phyloP scores from a whole-genome alignment of 495 filamentous ascomycete genomes.

The Viridothelium virens region DNA sequence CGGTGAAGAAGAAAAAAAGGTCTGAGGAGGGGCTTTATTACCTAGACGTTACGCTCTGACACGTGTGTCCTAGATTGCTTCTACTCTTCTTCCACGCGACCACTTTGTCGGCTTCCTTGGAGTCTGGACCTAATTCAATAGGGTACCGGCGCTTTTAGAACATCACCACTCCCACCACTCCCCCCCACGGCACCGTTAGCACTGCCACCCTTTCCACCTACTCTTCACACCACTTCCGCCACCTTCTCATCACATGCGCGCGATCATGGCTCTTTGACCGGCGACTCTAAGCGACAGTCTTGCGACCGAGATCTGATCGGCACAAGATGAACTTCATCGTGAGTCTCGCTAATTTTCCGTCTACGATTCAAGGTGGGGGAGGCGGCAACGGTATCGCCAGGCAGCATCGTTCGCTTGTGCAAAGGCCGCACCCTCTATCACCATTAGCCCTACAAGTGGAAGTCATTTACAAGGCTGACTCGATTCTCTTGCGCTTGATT shows the following conservation, averaged over 20 bases:
- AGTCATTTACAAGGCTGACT: constrained; percentile 5
- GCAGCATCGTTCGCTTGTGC: no score
- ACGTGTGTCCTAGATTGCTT: no score
- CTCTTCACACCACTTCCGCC: neutral
- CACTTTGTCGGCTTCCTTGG: no score
- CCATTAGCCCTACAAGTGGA: no score
- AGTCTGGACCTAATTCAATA: no score
- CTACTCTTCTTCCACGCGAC: neutral
- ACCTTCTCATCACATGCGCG: constrained; percentile 8
- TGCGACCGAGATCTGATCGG: constrained; percentile 10
- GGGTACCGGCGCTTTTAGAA: neutral
- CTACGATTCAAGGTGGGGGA: neutral
- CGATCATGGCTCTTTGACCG: constrained; percentile 6
- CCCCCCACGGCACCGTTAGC: neutral
- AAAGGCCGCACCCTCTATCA: no score
- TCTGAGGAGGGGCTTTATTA: neutral
- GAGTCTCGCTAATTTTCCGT: neutral
- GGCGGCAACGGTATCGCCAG: neutral
- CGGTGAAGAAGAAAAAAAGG: neutral
- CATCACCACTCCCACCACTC: no score
- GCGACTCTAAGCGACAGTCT: neutral
- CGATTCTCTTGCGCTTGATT: neutral
- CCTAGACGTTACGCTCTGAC: neutral
- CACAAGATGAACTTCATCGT: constrained; percentile 11
- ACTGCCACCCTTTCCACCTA: constrained; percentile 2